A percentile compares a stretch with the other conserved stretches of the same genome.
Evolutionary conservation across 352 stramenopile genomes (phyloP).

Genomic region (Phytophthora syringae): DNA sequence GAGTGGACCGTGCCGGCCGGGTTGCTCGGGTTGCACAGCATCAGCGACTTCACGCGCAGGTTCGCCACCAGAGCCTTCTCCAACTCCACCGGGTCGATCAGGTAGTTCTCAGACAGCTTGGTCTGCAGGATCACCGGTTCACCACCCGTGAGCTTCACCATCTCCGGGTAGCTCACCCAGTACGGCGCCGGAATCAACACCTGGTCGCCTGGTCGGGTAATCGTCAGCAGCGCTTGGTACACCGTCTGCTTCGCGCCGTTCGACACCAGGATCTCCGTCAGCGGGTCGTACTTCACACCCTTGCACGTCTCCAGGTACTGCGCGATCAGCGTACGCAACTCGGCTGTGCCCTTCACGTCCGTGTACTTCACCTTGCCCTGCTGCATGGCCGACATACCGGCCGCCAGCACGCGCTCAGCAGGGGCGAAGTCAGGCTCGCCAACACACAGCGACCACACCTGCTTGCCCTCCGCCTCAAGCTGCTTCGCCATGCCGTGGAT

Average conservation of each 20-base stretch:
- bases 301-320: conserved; percentile 92
- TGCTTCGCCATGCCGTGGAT: conserved; percentile 96
- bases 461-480: conserved; percentile 93
- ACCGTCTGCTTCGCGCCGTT: conserved; percentile 97
- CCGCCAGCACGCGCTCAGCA: conserved; percentile 90
- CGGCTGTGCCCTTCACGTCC: conserved; percentile 91
- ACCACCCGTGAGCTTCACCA: conserved; percentile 92
- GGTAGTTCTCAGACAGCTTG: conserved; percentile 77
- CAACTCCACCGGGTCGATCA: conserved; percentile 77
- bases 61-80: conserved; percentile 71
- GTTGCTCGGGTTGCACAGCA: conserved; percentile 98
- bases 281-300: conserved; percentile 87
- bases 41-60: conserved; percentile 87
- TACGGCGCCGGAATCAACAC: conserved; percentile 96
- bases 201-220: conserved; percentile 92
- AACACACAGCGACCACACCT: conserved; percentile 94
- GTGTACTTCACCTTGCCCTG: conserved; percentile 95
- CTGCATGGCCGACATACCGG: conserved; percentile 73
- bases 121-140: conserved; percentile 93
- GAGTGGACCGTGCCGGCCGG: conserved; percentile 89
- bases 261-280: conserved; percentile 94
- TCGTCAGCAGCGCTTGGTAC: conserved; percentile 93
- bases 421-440: conserved; percentile 94
- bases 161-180: conserved; percentile 98
- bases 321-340: conserved; percentile 90